Base-by-base conservation (phyloP, 352 stramenopile genomes). In the Globisporangium perplexum region DNA sequence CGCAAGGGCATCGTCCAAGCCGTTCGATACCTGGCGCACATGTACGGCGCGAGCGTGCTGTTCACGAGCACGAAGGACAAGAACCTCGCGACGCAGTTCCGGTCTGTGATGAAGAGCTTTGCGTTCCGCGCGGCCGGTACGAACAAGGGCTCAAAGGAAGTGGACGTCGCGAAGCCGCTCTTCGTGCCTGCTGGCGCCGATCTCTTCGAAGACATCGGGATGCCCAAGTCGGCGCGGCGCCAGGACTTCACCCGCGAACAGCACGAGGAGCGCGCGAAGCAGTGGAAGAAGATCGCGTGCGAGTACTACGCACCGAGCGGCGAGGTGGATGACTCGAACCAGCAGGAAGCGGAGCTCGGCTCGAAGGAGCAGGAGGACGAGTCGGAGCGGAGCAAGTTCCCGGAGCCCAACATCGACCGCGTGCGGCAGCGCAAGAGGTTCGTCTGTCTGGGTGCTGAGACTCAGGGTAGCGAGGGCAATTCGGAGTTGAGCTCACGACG, bases 31-130 rank as follows among this genome's bases (percentile, higher is more conserved):
- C 61, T 97, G 26, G 82, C 88, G 1, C 86, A 96, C 53, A 65
- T 84, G 54, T 91, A 95, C 57, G 84, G 86, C n/a, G 89, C 85
- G 10, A 92, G 66, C 14, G 67, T 97, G 35, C 57, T 96, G 30
- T 93, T 91, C 67, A 90, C 83, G 28, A 94, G 73, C 53, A 75
- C 70, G 42, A 96, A 92, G 58, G 89, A 97, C 57, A 97, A 95
- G 65, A 71, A 66, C 18, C 63, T 93, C 2, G 68, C 75, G 22
- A 70, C 77, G 18, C 72, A 88, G 49, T 88, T 95, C 47, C 79
- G 83, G 4, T 59, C 62, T 0, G 51, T 80, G 24, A 85, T 88
- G 69, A 87, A 89, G 39, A 58, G 28, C 8, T 88, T 85, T 44
- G 72, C 77, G 23, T 88, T 93, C 31, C 77, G 75, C 23, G 61